These are phyloP conservation scores for Vaccinium vitisidaea DNA, from an alignment of 148 eudicot genomes.

Conservation along the genomic window DNA sequence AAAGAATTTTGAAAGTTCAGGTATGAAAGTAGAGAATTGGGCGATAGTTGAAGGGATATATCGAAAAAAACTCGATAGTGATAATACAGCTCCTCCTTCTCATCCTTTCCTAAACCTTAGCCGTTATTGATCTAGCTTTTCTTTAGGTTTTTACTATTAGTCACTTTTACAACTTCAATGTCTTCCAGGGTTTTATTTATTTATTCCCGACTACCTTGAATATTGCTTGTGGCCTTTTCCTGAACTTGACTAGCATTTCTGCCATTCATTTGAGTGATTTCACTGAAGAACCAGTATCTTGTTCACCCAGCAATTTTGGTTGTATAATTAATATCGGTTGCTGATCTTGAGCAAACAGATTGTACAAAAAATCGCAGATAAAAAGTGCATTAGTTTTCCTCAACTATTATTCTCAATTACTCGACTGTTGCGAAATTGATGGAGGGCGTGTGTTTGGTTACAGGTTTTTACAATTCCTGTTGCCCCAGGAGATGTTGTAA, in stretches of 20 bases:
- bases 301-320: not conserved
- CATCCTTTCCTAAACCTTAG: not conserved
- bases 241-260: not conserved
- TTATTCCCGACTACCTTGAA: too few species aligned
- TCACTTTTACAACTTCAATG: not conserved
- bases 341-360: not conserved
- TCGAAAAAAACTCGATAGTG: not conserved
- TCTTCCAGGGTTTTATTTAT: not conserved
- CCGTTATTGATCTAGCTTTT: not conserved
- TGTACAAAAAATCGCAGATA: not conserved
- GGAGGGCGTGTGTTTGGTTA: conserved; percentile 15
- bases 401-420: not conserved
- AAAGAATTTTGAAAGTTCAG: too few species aligned
- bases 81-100: not conserved
- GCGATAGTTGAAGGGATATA: too few species aligned
- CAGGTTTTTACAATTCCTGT: conserved; percentile 54
- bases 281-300: not conserved
- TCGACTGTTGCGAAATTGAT: not conserved
- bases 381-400: not conserved
- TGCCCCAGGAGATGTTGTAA: conserved; percentile 52
- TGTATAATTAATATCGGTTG: not conserved
- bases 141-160: not conserved
- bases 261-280: not conserved
- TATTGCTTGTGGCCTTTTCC: not conserved
- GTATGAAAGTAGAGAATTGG: too few species aligned